Conservation (phyloP, 495 filamentous ascomycete genomes). For the Hypoxylon rickii region DNA sequence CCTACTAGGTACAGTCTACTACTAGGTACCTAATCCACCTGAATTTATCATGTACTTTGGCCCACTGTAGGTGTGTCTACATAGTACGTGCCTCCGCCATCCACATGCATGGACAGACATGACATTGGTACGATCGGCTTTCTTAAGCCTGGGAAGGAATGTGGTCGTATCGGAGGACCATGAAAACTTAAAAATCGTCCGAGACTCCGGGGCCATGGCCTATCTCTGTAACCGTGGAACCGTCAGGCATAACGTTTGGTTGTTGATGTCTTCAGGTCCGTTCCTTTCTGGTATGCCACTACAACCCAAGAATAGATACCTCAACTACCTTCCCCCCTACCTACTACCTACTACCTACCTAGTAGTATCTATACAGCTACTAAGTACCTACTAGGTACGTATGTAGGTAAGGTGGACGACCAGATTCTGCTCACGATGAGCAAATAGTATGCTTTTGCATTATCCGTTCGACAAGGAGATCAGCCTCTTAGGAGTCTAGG, state of each 20-base stretch:
- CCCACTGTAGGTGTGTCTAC: too few species aligned
- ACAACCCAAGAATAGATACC: conserved; percentile 31
- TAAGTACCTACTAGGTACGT: too few species aligned
- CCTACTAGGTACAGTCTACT: too few species aligned
- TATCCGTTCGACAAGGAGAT: conserved; percentile 16
- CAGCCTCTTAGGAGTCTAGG: conserved; percentile 15
- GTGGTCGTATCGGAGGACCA: conserved; percentile 2
- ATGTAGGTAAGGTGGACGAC: too few species aligned
- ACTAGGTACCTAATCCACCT: too few species aligned
- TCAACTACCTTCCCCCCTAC: too few species aligned
- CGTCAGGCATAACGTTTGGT: too few species aligned
- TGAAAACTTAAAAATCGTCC: conserved; percentile 2
- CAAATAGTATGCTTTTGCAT: conserved; percentile 1
- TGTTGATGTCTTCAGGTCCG: conserved; percentile 20
- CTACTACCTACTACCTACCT: neutral
- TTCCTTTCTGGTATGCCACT: conserved; percentile 22
- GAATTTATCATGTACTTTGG: too few species aligned
- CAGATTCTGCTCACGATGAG: conserved; percentile 2
- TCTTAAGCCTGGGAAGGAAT: conserved; percentile 8
- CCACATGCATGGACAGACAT: neutral
- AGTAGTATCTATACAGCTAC: too few species aligned
- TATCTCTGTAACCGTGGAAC: neutral
- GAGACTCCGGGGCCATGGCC: neutral
- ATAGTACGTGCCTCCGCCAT: neutral
- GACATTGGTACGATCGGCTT: too few species aligned